A percentile compares a stretch with the other conserved stretches of the same genome.
Evolutionary conservation across 805 yeast genomes (phyloP).

Genomic region (Candida wancherniae): DNA sequence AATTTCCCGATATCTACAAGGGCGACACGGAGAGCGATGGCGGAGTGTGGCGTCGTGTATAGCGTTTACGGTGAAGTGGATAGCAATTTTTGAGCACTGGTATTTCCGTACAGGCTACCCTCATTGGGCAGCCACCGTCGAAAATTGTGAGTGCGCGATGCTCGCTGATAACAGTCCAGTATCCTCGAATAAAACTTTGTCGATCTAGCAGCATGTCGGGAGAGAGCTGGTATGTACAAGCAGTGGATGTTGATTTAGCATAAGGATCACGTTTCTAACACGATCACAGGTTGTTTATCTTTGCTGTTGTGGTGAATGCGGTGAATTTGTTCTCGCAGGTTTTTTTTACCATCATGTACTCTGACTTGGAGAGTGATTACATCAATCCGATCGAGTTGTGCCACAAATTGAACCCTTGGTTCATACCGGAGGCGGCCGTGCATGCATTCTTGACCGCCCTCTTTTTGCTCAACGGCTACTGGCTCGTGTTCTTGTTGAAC

Average conservation of each 20-base stretch:
- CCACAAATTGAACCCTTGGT: slow-evolving; percentile 82
- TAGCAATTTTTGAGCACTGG: no score
- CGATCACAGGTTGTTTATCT: slow-evolving; percentile 51
- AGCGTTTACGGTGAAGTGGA: no score
- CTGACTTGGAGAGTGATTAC: slow-evolving; percentile 93
- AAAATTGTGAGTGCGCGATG: no score
- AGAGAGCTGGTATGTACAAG: slow-evolving; percentile 24
- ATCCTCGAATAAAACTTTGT: no score
- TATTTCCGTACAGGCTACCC: no score
- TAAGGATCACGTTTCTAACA: slow-evolving; percentile 5
- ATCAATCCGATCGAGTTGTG: slow-evolving; percentile 96
- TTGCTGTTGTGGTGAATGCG: slow-evolving; percentile 81
- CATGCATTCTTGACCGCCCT: slow-evolving; percentile 68
- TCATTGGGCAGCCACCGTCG: no score
- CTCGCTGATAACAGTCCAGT: no score
- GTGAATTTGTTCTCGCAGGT: slow-evolving; percentile 87
- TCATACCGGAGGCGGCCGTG: slow-evolving; percentile 83
- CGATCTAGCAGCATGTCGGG: slow-evolving; percentile 24
- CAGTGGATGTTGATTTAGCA: background rate
- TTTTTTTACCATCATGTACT: slow-evolving; percentile 90
- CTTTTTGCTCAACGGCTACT: slow-evolving; percentile 82
- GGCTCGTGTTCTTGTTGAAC: slow-evolving; percentile 83
- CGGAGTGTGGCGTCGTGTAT: slow-evolving; percentile 3
- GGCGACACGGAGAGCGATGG: background rate
- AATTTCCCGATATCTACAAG: slow-evolving; percentile 20